Conservation (phyloP, 371 early-diverging fungal genomes). For the Mycotypha africana region DNA sequence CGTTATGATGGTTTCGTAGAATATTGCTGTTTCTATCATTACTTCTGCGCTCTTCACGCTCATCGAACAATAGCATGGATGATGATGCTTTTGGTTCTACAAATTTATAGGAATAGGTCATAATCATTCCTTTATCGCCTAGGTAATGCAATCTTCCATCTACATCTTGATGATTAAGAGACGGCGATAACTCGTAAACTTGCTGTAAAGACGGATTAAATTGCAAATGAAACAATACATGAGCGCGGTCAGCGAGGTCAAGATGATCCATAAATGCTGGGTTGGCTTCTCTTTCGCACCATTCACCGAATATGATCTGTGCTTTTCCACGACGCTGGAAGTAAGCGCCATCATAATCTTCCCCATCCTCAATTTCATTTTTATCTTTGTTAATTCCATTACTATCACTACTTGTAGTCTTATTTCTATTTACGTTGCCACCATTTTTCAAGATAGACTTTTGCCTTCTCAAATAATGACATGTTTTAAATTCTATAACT, state of each 20-base stretch:
- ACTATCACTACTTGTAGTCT: too few species aligned
- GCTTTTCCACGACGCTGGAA: background rate
- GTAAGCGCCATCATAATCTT: constrained; percentile 2
- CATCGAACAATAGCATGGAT: too few species aligned
- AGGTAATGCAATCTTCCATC: constrained; percentile 6
- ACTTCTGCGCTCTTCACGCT: too few species aligned
- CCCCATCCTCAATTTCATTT: constrained; percentile 13
- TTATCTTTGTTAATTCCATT: too few species aligned
- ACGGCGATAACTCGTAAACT: constrained; percentile 15
- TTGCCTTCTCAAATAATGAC: too few species aligned
- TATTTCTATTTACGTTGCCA: too few species aligned
- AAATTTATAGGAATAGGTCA: constrained; percentile 10
- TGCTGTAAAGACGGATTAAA: constrained; percentile 30
- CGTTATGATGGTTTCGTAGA: too few species aligned
- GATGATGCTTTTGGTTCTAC: too few species aligned
- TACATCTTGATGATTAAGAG: background rate
- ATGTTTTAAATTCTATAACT: constrained; percentile 27
- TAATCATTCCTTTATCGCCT: constrained; percentile 26
- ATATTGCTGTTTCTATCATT: background rate
- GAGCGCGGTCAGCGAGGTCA: constrained; percentile 12
- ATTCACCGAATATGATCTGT: constrained; percentile 19
- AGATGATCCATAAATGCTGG: background rate
- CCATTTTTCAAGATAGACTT: too few species aligned
- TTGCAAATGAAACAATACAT: constrained; percentile 17
- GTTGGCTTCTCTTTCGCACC: constrained; percentile 2